phyloP scores from a whole-genome alignment of 2,329 filamentous ascomycete genomes.

The Botrytis cinerea region DNA sequence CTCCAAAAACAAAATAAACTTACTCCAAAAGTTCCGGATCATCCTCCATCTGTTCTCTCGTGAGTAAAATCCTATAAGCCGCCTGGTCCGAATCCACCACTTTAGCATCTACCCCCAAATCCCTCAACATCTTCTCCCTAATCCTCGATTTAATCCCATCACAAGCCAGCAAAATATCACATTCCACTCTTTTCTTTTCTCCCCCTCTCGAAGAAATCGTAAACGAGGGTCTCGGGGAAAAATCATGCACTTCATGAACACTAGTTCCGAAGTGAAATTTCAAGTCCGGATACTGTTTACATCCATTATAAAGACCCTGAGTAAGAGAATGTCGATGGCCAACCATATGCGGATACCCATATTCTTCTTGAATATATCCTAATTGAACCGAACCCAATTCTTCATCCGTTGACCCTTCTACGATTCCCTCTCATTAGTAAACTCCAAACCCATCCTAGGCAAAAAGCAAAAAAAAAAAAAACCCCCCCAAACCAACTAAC shows the following conservation, averaged over 20 bases:
- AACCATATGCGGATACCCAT: slow-evolving; percentile 58
- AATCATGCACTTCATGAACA: slow-evolving; percentile 56
- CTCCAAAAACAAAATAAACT: neutral
- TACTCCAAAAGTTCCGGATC: slow-evolving; percentile 56
- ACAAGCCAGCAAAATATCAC: slow-evolving; percentile 54
- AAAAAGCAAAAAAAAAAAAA: neutral
- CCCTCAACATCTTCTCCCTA: slow-evolving; percentile 56
- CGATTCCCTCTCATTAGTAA: neutral
- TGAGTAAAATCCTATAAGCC: slow-evolving; percentile 77
- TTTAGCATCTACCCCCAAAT: slow-evolving; percentile 42
- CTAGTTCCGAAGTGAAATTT: slow-evolving; percentile 67
- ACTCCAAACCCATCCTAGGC: neutral
- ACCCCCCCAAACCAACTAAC: slow-evolving; percentile 41
- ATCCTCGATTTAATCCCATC: slow-evolving; percentile 58
- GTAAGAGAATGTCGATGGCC: slow-evolving; percentile 77
- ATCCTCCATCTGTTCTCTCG: slow-evolving; percentile 62
- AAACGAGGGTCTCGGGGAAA: slow-evolving; percentile 60
- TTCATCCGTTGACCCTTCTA: slow-evolving; percentile 65
- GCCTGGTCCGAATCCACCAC: slow-evolving; percentile 73
- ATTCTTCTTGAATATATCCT: slow-evolving; percentile 55
- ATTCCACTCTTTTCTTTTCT: slow-evolving; percentile 54
- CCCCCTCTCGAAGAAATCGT: slow-evolving; percentile 52
- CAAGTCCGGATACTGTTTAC: slow-evolving; percentile 61
- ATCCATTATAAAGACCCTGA: slow-evolving; percentile 67
- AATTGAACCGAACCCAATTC: slow-evolving; percentile 73